Conservation (phyloP, 352 stramenopile species). For the Blastocystis sp. region DNA sequence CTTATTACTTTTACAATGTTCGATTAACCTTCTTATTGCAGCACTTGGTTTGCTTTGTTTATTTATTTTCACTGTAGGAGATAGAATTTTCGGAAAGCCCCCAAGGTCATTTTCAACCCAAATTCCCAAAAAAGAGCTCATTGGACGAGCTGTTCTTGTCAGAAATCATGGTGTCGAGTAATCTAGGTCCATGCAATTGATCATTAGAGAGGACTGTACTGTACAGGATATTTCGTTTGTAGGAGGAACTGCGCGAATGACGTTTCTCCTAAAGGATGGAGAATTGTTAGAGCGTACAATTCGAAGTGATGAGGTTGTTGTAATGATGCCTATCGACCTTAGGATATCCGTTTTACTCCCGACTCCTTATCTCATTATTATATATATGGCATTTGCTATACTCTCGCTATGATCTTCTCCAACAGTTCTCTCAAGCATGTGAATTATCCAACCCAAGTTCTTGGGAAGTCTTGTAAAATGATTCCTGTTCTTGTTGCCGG, state of each 20-base stretch:
- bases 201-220: not conserved
- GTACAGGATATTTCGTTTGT: constrained; percentile 1
- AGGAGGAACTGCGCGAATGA: not conserved
- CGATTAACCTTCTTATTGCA: constrained; percentile 45
- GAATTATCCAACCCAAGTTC: constrained; percentile 90
- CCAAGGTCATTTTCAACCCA: not conserved
- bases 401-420: constrained; percentile 80
- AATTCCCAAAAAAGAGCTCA: constrained; percentile 26
- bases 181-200: not conserved
- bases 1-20: constrained; percentile 17
- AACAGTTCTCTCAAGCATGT: constrained; percentile 85
- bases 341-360: constrained; percentile 14
- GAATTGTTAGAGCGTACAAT: not conserved
- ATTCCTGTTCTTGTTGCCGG: constrained; percentile 82
- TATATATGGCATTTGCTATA: constrained; percentile 68
- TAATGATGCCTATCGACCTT: not conserved
- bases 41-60: not conserved
- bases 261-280: not conserved
- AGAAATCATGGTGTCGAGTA: not conserved
- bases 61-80: not conserved
- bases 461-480: constrained; percentile 98
- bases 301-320: not conserved
- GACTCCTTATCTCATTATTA: constrained; percentile 8
- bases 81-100: not conserved
- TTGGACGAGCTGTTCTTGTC: not conserved